phyloP scores from a whole-genome alignment of 306 rosid species.

The Inga leiocalycina region DNA sequence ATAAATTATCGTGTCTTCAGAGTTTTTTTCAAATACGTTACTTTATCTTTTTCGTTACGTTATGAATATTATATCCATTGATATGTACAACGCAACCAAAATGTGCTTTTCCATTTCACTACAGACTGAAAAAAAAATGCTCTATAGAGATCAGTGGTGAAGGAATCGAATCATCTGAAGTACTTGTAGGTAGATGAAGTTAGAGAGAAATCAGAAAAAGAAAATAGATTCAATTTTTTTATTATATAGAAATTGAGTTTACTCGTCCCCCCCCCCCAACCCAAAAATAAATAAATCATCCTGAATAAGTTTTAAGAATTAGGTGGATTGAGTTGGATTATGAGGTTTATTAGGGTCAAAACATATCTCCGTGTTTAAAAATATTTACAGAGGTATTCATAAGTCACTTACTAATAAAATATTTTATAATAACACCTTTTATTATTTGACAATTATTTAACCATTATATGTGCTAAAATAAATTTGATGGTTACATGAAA shows the following conservation, averaged over 20 bases:
- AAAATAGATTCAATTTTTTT: background rate
- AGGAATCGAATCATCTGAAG: background rate
- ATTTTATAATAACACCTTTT: no score
- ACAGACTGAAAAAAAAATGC: background rate
- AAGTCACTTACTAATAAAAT: no score
- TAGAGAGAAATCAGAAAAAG: background rate
- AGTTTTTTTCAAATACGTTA: background rate
- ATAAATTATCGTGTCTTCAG: background rate
- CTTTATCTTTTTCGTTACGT: background rate
- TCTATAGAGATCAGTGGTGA: background rate
- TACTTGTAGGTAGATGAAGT: background rate
- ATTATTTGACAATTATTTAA: no score
- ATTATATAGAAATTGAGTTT: background rate
- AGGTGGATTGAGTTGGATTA: no score
- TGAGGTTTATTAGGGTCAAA: no score
- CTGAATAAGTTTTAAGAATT: no score
- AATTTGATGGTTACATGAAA: no score
- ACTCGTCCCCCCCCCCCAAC: no score
- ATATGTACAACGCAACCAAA: background rate
- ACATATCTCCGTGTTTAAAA: no score
- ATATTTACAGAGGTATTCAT: no score
- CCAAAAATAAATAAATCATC: no score
- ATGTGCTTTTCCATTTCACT: background rate
- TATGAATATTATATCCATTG: background rate
- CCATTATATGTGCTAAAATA: no score